phyloP scores from a whole-genome alignment of 257 asterid species.

The Solanum acaule region DNA sequence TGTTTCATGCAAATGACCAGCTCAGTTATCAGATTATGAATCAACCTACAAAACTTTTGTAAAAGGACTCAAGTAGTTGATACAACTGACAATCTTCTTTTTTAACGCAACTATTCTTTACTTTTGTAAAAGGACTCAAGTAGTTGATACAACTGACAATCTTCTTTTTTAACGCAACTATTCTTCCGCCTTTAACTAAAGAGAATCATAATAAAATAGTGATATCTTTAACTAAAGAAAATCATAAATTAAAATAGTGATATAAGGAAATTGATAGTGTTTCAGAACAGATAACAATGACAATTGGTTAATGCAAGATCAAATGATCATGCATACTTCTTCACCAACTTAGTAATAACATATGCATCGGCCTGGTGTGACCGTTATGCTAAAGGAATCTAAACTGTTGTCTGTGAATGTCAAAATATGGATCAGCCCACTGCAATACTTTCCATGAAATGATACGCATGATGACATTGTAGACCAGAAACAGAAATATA shows the following conservation, averaged over 20 bases:
- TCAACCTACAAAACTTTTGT: neutral
- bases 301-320: neutral
- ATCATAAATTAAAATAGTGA: neutral
- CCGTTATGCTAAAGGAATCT: neutral
- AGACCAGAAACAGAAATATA: neutral
- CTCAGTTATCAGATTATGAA: neutral
- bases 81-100: neutral
- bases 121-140: neutral
- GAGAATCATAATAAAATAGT: neutral
- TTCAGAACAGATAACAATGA: neutral
- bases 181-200: neutral
- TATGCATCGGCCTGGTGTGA: neutral
- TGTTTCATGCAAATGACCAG: slow-evolving; percentile 37
- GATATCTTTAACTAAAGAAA: neutral
- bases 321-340: neutral
- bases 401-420: neutral
- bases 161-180: neutral
- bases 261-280: neutral
- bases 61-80: neutral
- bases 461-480: neutral
- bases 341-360: neutral
- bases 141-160: neutral
- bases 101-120: neutral
- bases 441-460: neutral
- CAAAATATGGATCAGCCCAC: neutral